Conservation (phyloP, 176 grass and related monocot species). For the Pharus latifolius region DNA sequence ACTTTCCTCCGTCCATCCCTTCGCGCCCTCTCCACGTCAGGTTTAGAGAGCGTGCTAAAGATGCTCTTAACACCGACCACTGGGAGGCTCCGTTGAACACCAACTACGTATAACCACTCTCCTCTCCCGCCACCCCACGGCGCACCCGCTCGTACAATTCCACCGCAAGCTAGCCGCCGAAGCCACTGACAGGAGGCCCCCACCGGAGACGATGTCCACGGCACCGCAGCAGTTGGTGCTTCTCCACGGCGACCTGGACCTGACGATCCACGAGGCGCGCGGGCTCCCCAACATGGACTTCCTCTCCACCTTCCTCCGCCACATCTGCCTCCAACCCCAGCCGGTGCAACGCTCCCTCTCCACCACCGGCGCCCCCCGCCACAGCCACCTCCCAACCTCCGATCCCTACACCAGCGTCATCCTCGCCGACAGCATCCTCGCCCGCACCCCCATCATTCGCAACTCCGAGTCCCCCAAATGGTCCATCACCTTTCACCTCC, state of each 20-base stretch:
- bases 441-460: conserved; percentile 58
- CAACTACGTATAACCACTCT: too few relatives aligned
- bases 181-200: background rate
- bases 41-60: too few relatives aligned
- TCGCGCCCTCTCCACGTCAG: too few relatives aligned
- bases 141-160: background rate
- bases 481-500: conserved; percentile 27
- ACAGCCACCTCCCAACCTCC: conserved; percentile 12
- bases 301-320: conserved; percentile 45
- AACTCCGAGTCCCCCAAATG: conserved; percentile 45
- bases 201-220: background rate
- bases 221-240: background rate
- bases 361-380: background rate
- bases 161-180: background rate
- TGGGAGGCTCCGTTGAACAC: too few relatives aligned
- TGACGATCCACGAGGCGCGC: conserved; percentile 39
- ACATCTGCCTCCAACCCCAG: conserved; percentile 24
- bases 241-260: conserved; percentile 71
- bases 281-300: conserved; percentile 78
- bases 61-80: too few relatives aligned
- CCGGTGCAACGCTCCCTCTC: background rate
- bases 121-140: background rate
- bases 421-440: conserved; percentile 29
- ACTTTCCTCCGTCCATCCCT: too few relatives aligned
- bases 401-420: conserved; percentile 53